Percentiles rank a stretch among this genome's conserved stretches.
Evolutionary conservation across 495 filamentous ascomycete genomes (phyloP).

Genomic region (Lasiosphaeris hirsuta): DNA sequence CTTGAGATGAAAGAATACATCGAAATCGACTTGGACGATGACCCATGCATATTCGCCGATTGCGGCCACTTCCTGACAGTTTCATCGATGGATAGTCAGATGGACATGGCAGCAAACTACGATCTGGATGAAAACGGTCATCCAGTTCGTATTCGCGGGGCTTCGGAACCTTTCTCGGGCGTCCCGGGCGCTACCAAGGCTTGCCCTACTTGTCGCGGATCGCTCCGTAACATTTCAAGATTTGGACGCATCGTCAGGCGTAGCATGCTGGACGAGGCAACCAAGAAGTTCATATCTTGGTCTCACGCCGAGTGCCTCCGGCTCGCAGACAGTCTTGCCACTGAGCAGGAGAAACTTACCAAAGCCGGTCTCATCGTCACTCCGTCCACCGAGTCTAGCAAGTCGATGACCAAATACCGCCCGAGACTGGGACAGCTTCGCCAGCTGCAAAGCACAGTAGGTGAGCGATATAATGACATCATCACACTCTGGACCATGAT

Average conservation of each 20-base stretch:
- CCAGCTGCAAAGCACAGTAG: conserved; percentile 2
- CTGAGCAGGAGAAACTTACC: conserved; percentile 7
- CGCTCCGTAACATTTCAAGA: conserved; percentile 58
- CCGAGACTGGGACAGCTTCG: conserved; percentile 1
- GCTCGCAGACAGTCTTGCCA: conserved; percentile 34
- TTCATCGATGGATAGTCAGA: conserved; percentile 60
- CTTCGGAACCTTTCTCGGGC: conserved; percentile 47
- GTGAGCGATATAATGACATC: conserved; percentile 37
- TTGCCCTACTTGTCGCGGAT: conserved; percentile 62
- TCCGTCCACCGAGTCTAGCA: background rate
- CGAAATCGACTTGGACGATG: conserved; percentile 20
- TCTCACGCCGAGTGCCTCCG: conserved; percentile 47
- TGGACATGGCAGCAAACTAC: conserved; percentile 61
- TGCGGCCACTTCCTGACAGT: conserved; percentile 67
- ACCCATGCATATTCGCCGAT: conserved; percentile 46
- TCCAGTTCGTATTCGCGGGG: background rate
- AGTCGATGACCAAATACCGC: background rate
- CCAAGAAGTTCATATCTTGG: conserved; percentile 62
- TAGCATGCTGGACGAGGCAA: conserved; percentile 62
- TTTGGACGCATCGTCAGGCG: conserved; percentile 65
- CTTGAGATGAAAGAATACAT: conserved; percentile 22
- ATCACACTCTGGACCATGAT: conserved; percentile 41
- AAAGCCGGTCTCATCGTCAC: too few species aligned
- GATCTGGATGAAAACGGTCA: conserved; percentile 26
- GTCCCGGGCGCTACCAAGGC: too few species aligned